phyloP scores from a whole-genome alignment of 2,329 filamentous ascomycete species.

The Pseudohalonectria lignicola region DNA sequence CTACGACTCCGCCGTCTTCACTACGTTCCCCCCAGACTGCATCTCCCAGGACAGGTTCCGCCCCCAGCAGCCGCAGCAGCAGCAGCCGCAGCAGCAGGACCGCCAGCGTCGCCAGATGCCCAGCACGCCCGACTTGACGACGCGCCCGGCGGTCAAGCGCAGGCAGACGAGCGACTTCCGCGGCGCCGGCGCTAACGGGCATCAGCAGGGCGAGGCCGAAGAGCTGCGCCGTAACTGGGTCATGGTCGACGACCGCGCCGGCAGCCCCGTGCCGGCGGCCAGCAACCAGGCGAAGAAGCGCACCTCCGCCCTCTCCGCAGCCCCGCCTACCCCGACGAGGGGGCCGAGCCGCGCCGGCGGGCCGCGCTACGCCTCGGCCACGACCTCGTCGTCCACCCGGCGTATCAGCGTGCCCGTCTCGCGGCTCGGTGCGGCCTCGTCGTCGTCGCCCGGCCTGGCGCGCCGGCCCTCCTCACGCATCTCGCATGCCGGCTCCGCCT shows the following conservation, averaged over 20 bases:
- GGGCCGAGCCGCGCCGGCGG: conserved; percentile 5
- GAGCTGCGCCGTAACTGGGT: conserved; percentile 62
- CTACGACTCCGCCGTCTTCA: conserved; percentile 11
- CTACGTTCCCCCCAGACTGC: conserved; percentile 21
- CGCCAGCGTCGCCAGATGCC: too few species aligned
- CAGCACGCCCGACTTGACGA: conserved; percentile 21
- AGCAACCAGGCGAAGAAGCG: conserved; percentile 11
- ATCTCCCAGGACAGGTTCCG: conserved; percentile 12
- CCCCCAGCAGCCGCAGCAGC: too few species aligned
- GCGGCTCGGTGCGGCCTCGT: conserved; percentile 14
- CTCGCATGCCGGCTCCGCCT: conserved; percentile 34
- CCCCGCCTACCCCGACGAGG: neutral
- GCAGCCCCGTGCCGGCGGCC: conserved; percentile 8
- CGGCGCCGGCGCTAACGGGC: conserved; percentile 18
- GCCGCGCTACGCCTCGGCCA: neutral
- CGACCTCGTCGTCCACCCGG: conserved; percentile 15
- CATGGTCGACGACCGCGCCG: conserved; percentile 39
- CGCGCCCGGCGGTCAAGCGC: conserved; percentile 38
- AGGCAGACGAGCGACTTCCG: conserved; percentile 32
- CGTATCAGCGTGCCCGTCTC: conserved; percentile 33
- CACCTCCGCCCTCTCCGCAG: conserved; percentile 11
- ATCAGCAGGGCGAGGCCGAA: conserved; percentile 17
- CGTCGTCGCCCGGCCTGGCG: conserved; percentile 8
- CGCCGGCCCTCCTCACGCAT: conserved; percentile 20
- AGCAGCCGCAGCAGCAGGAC: neutral